Evolutionary conservation across 331 rosid species (phyloP).

Genomic region (Malus hybrid): DNA sequence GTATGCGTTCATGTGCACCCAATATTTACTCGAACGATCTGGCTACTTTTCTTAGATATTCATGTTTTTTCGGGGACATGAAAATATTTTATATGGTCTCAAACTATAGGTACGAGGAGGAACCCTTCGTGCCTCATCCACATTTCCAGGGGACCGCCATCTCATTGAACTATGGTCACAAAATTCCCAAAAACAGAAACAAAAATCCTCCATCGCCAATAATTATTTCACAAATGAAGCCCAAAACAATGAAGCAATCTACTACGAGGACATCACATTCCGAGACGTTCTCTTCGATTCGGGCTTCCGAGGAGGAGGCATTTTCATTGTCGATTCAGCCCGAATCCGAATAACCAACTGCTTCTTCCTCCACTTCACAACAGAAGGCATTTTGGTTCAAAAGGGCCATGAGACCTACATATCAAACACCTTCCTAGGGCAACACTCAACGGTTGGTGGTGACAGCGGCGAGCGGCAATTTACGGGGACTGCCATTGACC

Average conservation of each 20-base stretch:
- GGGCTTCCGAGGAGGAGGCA: conserved; percentile 49
- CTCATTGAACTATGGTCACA: conserved; percentile 45
- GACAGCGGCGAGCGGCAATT: conserved; percentile 32
- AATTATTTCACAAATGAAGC: background rate
- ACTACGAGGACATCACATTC: conserved; percentile 66
- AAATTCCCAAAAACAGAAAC: conserved; percentile 6
- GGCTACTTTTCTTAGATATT: too few species aligned
- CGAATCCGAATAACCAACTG: conserved; percentile 53
- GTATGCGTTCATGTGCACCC: too few species aligned
- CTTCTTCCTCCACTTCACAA: conserved; percentile 61
- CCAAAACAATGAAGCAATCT: conserved; percentile 14
- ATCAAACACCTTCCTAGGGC: conserved; percentile 49
- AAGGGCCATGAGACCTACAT: conserved; percentile 53
- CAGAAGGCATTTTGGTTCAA: conserved; percentile 47
- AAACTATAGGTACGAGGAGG: conserved; percentile 43
- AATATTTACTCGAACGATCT: too few species aligned
- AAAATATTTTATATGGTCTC: too few species aligned
- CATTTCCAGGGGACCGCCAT: conserved; percentile 45
- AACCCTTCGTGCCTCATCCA: conserved; percentile 45
- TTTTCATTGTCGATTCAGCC: conserved; percentile 35
- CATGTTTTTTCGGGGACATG: too few species aligned
- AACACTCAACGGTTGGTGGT: conserved; percentile 57
- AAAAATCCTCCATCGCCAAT: background rate
- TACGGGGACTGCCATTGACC: conserved; percentile 56
- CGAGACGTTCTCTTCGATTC: conserved; percentile 60